A percentile compares a stretch with the other conserved stretches of the same genome.
Conservation (phyloP, 139 green algal genomes). For the Yamagishiella unicocca region DNA sequence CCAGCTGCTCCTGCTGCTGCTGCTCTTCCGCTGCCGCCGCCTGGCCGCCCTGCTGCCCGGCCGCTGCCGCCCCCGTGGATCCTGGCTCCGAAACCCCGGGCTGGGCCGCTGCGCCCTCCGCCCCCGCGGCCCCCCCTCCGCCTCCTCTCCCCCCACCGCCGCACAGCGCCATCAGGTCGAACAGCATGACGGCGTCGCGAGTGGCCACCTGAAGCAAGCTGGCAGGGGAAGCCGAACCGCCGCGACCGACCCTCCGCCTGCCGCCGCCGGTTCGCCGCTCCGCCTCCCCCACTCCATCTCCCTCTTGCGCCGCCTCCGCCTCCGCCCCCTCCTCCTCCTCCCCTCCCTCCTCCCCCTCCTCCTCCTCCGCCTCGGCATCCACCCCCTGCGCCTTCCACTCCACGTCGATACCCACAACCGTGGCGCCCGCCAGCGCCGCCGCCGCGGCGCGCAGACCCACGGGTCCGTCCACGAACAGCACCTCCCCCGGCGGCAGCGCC, state of each 20-base stretch:
- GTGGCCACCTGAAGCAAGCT: slow-evolving; percentile 61
- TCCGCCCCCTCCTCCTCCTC: background rate
- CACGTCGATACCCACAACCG: slow-evolving; percentile 75
- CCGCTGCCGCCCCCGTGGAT: no score
- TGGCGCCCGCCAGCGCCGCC: slow-evolving; percentile 29
- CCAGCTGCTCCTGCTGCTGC: background rate
- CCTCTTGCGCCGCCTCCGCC: background rate
- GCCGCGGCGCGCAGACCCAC: slow-evolving; percentile 26
- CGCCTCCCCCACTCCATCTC: background rate
- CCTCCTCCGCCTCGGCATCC: background rate
- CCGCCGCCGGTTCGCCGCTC: background rate
- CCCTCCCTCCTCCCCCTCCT: background rate
- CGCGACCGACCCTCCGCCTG: background rate
- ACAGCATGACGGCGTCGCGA: slow-evolving; percentile 56
- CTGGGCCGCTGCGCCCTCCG: background rate
- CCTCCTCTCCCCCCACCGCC: no score
- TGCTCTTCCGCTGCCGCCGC: no score
- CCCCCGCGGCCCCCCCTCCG: no score
- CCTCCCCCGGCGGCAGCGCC: slow-evolving; percentile 41
- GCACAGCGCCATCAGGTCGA: slow-evolving; percentile 75
- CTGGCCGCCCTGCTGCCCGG: no score
- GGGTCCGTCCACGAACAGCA: slow-evolving; percentile 15
- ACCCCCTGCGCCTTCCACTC: slow-evolving; percentile 74
- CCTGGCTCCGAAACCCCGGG: no score
- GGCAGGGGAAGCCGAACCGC: slow-evolving; percentile 3